Percentiles rank a stretch among this genome's conserved stretches.
These are phyloP conservation scores for Colletotrichum liriopes DNA, from an alignment of 2,329 filamentous ascomycete species.

Conservation along the genomic window DNA sequence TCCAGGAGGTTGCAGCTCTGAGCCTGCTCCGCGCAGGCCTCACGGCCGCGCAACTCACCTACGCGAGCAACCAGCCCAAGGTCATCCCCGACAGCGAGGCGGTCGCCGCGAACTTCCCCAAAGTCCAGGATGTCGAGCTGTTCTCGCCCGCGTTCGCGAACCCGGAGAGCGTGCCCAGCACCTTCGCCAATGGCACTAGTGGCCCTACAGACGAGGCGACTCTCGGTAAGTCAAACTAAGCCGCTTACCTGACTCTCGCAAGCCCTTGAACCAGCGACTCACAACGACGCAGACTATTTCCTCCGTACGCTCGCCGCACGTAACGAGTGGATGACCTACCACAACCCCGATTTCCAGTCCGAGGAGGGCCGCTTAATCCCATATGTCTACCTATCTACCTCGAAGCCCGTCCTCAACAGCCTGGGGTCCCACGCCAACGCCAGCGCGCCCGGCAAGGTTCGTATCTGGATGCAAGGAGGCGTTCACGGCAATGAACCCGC, in stretches of 20 bases:
- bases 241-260: too few relatives aligned
- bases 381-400: slow-evolving; percentile 44
- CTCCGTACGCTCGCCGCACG: slow-evolving; percentile 45
- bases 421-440: slow-evolving; percentile 38
- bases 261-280: neutral
- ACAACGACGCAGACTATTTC: slow-evolving; percentile 42
- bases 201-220: slow-evolving; percentile 48
- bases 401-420: neutral
- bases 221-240: slow-evolving; percentile 14
- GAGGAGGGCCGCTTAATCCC: slow-evolving; percentile 47
- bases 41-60: slow-evolving; percentile 44
- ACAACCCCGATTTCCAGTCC: slow-evolving; percentile 43
- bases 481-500: slow-evolving; percentile 54
- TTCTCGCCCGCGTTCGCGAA: slow-evolving; percentile 48
- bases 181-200: slow-evolving; percentile 49
- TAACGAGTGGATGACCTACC: slow-evolving; percentile 48
- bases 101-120: slow-evolving; percentile 43
- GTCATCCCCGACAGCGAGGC: slow-evolving; percentile 45
- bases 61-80: slow-evolving; percentile 48
- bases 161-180: slow-evolving; percentile 45
- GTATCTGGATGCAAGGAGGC: slow-evolving; percentile 52
- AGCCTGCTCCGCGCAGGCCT: slow-evolving; percentile 45
- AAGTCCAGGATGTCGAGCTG: slow-evolving; percentile 43
- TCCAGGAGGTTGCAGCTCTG: slow-evolving; percentile 10
- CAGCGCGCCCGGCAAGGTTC: slow-evolving; percentile 46